Base-by-base conservation (phyloP, 805 yeast species). In the Myxozyma sirexii region DNA sequence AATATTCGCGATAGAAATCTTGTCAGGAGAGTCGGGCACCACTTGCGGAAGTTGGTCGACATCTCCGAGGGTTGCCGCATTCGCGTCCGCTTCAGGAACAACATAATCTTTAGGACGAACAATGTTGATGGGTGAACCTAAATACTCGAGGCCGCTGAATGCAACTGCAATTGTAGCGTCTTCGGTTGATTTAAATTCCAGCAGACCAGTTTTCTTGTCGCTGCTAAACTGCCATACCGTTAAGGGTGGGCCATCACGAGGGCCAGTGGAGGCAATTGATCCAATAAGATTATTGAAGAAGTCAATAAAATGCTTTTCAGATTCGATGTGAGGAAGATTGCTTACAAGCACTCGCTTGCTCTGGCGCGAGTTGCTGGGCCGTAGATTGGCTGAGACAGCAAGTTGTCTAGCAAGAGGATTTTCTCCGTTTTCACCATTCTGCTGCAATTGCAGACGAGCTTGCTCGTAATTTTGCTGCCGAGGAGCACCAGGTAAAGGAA, bases 401-500 rank as follows among this genome's bases (percentile, higher is more conserved):
- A 56, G 47, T 47, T 49, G 65, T 51, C 47, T 54, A 12, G 55
- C 57, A 27, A 57, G 46, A 15, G 56, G 46, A 41, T 43, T 49
- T 24, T 41, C 63, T 23, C 38, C 56, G 33, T 37, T 46, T 6
- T 38, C 38, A 5, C 51, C 44, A 23, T 51, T 46, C 13, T 64
- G 58, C 24, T 46, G 49, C 5, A 39, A 58, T 6, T 57, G 64
- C 13, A 56, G 47, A 33, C 39, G 33, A 10, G 48, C 59, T 12
- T 62, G 65, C 53, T 56, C 67, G 37, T 33, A 53, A 46, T 42
- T 63, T 39, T 56, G 51, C 42, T 42, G 57, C 17, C 63, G 67
- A 0, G 84, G 84, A 63, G 78, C 79, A 3, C 91, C 91, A 0
- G 94, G 93, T 17, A 82, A 76, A 1, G 92, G 90, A 68, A 90